Evolutionary conservation across 352 stramenopile genomes (phyloP).

Genomic region (Thalassiosira oceanica): DNA sequence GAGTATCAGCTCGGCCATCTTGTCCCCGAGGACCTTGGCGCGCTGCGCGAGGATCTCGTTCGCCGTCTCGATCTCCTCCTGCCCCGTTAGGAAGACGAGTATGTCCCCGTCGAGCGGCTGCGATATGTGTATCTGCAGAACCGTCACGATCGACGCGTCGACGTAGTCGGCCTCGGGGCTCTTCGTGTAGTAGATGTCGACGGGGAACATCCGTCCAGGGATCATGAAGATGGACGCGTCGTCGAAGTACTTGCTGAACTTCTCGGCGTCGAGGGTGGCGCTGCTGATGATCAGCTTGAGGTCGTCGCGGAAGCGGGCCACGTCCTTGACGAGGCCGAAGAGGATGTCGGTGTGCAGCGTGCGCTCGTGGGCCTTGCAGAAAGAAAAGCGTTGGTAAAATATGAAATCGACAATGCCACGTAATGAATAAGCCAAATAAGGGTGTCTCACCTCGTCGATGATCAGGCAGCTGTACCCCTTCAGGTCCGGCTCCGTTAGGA

Average conservation of each 20-base stretch:
- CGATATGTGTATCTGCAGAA: slow-evolving; percentile 98
- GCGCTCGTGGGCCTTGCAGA: slow-evolving; percentile 96
- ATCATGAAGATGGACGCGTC: slow-evolving; percentile 98
- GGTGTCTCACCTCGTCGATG: slow-evolving; percentile 98
- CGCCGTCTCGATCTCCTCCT: slow-evolving; percentile 99
- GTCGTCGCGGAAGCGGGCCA: slow-evolving; percentile 93
- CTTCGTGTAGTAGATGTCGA: slow-evolving; percentile 99
- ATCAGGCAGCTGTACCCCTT: slow-evolving; percentile 97
- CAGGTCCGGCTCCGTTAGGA: slow-evolving; percentile 96
- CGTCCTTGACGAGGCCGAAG: slow-evolving; percentile 98
- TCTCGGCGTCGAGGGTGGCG: slow-evolving; percentile 82
- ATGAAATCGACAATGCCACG: no score
- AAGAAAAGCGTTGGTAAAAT: no score
- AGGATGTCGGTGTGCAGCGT: slow-evolving; percentile 98
- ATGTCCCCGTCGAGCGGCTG: slow-evolving; percentile 96
- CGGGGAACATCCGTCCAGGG: slow-evolving; percentile 85
- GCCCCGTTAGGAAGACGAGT: slow-evolving; percentile 98
- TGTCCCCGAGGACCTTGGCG: slow-evolving; percentile 88
- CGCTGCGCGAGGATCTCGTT: slow-evolving; percentile 93
- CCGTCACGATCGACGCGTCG: slow-evolving; percentile 96
- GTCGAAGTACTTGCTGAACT: slow-evolving; percentile 99
- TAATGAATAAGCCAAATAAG: slow-evolving; percentile 8
- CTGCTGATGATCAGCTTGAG: slow-evolving; percentile 95
- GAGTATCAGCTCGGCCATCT: slow-evolving; percentile 97
- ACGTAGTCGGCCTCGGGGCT: slow-evolving; percentile 98